Conservation (phyloP, 2,329 filamentous ascomycete species). For the Ampelomyces quisqualis region DNA sequence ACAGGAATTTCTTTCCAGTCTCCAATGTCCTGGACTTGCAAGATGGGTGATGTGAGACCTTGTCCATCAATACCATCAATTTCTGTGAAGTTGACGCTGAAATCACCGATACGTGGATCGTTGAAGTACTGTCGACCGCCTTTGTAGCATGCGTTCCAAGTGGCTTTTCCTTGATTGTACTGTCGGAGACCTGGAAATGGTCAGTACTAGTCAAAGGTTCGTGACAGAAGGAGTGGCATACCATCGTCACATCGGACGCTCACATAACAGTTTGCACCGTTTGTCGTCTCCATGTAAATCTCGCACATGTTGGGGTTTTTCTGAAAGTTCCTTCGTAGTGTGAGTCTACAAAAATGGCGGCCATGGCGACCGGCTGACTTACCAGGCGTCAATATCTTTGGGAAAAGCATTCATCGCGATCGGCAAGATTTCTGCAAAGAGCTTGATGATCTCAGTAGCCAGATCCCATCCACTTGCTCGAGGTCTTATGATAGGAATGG, state of each 20-base stretch:
- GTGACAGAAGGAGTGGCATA: too few relatives aligned
- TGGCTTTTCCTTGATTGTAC: background rate
- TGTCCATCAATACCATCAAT: background rate
- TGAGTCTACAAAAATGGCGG: background rate
- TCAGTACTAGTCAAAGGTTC: background rate
- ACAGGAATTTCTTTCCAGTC: background rate
- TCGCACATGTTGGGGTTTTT: background rate
- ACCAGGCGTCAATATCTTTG: background rate
- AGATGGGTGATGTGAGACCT: background rate
- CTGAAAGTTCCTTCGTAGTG: background rate
- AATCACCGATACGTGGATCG: background rate
- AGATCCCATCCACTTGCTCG: background rate
- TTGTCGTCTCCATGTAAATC: background rate
- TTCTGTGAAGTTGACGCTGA: background rate
- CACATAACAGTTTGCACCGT: background rate
- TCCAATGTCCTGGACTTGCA: background rate
- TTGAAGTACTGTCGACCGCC: background rate
- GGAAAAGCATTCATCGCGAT: background rate
- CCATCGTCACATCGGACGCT: background rate
- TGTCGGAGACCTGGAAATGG: too few relatives aligned
- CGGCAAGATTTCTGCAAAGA: background rate
- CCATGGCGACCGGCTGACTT: background rate
- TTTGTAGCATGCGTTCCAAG: background rate
- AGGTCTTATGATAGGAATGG: too few relatives aligned
- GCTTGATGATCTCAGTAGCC: background rate